Evolutionary conservation across 495 filamentous ascomycete genomes (phyloP).

Genomic region (Glarea lozoyensis): DNA sequence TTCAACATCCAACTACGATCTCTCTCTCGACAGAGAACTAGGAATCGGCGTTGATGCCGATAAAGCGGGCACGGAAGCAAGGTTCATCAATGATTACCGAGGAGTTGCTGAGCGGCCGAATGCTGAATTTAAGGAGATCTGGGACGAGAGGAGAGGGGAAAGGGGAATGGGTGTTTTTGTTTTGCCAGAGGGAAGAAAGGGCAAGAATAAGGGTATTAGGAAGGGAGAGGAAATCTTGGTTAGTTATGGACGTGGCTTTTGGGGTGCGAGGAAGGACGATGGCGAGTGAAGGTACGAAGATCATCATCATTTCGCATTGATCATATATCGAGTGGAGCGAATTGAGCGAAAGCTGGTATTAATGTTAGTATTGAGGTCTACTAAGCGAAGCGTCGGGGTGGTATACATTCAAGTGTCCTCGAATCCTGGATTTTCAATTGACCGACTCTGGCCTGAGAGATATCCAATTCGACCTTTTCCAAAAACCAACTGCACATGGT

Average conservation of each 20-base stretch:
- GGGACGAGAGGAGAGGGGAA: conserved; percentile 36
- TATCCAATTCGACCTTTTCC: too few relatives aligned
- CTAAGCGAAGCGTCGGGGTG: too few relatives aligned
- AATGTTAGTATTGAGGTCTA: too few relatives aligned
- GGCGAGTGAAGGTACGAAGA: too few relatives aligned
- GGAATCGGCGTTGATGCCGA: conserved; percentile 57
- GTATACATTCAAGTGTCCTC: too few relatives aligned
- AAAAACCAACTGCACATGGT: too few relatives aligned
- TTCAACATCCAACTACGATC: conserved; percentile 53
- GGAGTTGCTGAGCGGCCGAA: conserved; percentile 38
- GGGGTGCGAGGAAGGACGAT: conserved; percentile 33
- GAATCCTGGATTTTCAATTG: too few relatives aligned
- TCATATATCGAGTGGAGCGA: too few relatives aligned
- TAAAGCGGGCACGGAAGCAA: conserved; percentile 54
- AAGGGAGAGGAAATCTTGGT: conserved; percentile 57
- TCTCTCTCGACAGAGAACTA: conserved; percentile 48
- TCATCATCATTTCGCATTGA: too few relatives aligned
- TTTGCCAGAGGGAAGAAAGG: conserved; percentile 40
- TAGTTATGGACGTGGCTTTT: conserved; percentile 62
- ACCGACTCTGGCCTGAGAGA: too few relatives aligned
- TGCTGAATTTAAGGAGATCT: conserved; percentile 48
- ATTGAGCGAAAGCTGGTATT: too few relatives aligned
- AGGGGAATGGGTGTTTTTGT: conserved; percentile 54
- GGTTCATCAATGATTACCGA: conserved; percentile 69
- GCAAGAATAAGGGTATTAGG: conserved; percentile 32